Evolutionary conservation across 805 yeast genomes (phyloP).

Genomic region (Zygosaccharomyces pseudorouxii): DNA sequence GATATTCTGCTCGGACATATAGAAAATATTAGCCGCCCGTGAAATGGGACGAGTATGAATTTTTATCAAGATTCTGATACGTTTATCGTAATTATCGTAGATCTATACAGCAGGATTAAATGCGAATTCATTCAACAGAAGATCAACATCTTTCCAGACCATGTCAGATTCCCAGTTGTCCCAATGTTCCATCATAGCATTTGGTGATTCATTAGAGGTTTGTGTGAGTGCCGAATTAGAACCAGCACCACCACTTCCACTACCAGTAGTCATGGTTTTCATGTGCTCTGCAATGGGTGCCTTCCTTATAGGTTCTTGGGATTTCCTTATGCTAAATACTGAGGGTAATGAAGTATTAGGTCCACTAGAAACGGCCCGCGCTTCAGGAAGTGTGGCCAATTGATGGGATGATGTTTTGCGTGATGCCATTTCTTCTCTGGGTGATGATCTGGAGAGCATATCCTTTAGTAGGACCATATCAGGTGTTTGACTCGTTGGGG

Average conservation of each 20-base stretch:
- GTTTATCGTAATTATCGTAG: not conserved
- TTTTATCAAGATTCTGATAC: not conserved
- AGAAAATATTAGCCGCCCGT: not conserved
- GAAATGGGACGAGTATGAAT: not conserved
- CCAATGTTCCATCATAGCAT: conserved; percentile 33
- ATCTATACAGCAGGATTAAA: conserved; percentile 54
- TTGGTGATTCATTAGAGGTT: conserved; percentile 27
- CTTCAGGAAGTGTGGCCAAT: not conserved
- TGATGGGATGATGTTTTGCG: conserved; percentile 1
- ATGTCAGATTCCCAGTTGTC: conserved; percentile 43
- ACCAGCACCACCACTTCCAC: not conserved
- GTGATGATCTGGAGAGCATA: conserved; percentile 20
- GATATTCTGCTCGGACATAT: not conserved
- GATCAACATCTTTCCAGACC: conserved; percentile 72
- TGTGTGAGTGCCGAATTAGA: conserved; percentile 4
- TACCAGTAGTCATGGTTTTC: not conserved
- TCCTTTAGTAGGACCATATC: conserved; percentile 21
- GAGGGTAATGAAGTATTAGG: conserved; percentile 5
- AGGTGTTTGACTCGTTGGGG: conserved; percentile 17
- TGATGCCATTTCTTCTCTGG: conserved; percentile 10
- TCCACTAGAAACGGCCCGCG: not conserved
- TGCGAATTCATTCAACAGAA: conserved; percentile 89
- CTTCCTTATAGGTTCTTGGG: conserved; percentile 2
- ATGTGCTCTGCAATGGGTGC: not conserved
- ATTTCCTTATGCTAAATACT: conserved; percentile 4